These are phyloP conservation scores for Sugiyamaella castrensis DNA, from an alignment of 1,139 yeast species.

Conservation along the genomic window DNA sequence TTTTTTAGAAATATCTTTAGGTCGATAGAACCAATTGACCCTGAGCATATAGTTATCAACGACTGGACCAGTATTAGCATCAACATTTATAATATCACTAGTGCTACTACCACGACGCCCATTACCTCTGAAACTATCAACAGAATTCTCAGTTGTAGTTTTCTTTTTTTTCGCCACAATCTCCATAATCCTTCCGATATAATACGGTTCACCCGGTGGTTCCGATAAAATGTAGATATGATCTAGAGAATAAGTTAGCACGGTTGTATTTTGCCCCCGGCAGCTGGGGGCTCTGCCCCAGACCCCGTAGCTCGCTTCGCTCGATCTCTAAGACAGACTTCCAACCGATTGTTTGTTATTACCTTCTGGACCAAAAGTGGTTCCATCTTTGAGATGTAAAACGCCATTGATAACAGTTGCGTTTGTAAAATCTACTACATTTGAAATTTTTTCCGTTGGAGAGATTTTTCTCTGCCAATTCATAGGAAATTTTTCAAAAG, in stretches of 20 bases:
- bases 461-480: slow-evolving; percentile 39
- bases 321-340: too few species aligned
- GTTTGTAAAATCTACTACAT: slow-evolving; percentile 41
- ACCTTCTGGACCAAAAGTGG: slow-evolving; percentile 36
- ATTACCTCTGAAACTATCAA: background rate
- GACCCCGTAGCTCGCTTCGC: slow-evolving; percentile 3
- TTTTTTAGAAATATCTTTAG: slow-evolving; percentile 72
- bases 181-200: slow-evolving; percentile 80
- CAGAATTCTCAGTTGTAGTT: slow-evolving; percentile 1
- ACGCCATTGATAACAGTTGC: slow-evolving; percentile 42
- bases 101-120: slow-evolving; percentile 16
- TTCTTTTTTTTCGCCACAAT: slow-evolving; percentile 42
- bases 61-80: slow-evolving; percentile 25
- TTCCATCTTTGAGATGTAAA: slow-evolving; percentile 37
- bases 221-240: slow-evolving; percentile 83
- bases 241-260: slow-evolving; percentile 40
- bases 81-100: background rate
- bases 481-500: slow-evolving; percentile 27
- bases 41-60: slow-evolving; percentile 58
- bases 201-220: slow-evolving; percentile 95
- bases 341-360: slow-evolving; percentile 16
- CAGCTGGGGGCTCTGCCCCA: slow-evolving; percentile 7
- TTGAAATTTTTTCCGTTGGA: slow-evolving; percentile 28
- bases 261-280: background rate
- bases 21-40: slow-evolving; percentile 91